phyloP scores from a whole-genome alignment of 257 asterid species.

The Primulina tabacum region DNA sequence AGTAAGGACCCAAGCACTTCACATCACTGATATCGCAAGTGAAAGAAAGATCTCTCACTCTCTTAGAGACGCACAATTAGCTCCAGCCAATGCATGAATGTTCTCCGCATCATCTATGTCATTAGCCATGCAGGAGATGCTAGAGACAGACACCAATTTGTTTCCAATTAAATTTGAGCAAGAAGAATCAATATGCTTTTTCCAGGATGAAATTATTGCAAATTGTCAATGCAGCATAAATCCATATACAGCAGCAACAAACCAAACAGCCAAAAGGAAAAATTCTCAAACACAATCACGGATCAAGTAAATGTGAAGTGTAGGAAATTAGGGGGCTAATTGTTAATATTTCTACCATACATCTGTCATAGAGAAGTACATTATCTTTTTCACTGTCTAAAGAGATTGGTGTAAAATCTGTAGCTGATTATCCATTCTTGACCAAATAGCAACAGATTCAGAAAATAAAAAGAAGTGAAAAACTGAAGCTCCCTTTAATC shows the following conservation, averaged over 20 bases:
- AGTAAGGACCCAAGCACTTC: constrained; percentile 14
- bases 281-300: background rate
- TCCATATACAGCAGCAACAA: constrained; percentile 7
- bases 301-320: constrained; percentile 3
- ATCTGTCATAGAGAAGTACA: background rate
- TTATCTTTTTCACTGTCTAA: background rate
- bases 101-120: background rate
- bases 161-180: constrained; percentile 1
- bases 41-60: background rate
- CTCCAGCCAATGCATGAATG: background rate
- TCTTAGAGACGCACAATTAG: too few relatives aligned
- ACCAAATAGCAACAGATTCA: background rate
- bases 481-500: background rate
- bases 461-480: background rate
- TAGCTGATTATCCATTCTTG: background rate
- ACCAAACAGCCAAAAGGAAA: constrained; percentile 3
- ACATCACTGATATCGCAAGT: background rate
- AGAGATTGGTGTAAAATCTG: background rate
- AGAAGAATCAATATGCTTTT: background rate
- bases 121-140: constrained; percentile 13
- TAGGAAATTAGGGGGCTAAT: background rate
- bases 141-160: constrained; percentile 13
- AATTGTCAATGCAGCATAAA: constrained; percentile 5
- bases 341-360: background rate
- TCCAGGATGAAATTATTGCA: constrained; percentile 11